These are phyloP conservation scores for Immersiella caudata DNA, from an alignment of 495 filamentous ascomycete genomes.

Conservation along the genomic window DNA sequence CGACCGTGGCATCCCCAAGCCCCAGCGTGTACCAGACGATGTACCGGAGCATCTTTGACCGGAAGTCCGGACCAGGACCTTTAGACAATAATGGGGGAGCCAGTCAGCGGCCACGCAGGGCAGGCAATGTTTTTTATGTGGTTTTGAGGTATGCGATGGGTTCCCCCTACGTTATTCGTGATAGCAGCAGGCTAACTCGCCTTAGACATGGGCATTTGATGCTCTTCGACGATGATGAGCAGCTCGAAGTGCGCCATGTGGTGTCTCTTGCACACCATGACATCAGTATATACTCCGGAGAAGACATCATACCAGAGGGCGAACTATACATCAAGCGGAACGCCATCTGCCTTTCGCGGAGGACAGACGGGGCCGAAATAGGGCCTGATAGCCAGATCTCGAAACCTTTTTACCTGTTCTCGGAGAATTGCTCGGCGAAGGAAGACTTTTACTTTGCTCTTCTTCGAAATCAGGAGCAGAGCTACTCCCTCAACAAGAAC, in stretches of 20 bases:
- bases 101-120: slow-evolving; percentile 68
- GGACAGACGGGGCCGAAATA: slow-evolving; percentile 60
- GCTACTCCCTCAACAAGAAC: slow-evolving; percentile 55
- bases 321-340: slow-evolving; percentile 96
- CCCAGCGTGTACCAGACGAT: slow-evolving; percentile 96
- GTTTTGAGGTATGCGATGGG: slow-evolving; percentile 68
- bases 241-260: slow-evolving; percentile 92
- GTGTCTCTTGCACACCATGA: slow-evolving; percentile 88
- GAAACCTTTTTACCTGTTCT: slow-evolving; percentile 91
- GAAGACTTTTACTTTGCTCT: slow-evolving; percentile 98
- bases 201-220: slow-evolving; percentile 90
- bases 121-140: slow-evolving; percentile 91
- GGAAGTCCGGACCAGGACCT: slow-evolving; percentile 61
- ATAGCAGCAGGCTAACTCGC: slow-evolving; percentile 21
- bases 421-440: slow-evolving; percentile 90
- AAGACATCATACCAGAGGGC: slow-evolving; percentile 79
- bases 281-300: slow-evolving; percentile 83
- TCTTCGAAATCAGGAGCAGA: slow-evolving; percentile 78
- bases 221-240: slow-evolving; percentile 88
- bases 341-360: slow-evolving; percentile 81
- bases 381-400: slow-evolving; percentile 56
- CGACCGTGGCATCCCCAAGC: slow-evolving; percentile 68
- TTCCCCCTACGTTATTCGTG: not conserved
- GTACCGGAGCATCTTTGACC: slow-evolving; percentile 94
- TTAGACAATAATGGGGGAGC: slow-evolving; percentile 49